These are phyloP conservation scores for Escallonia herrerae DNA, from an alignment of 129 eudicot species.

Conservation along the genomic window DNA sequence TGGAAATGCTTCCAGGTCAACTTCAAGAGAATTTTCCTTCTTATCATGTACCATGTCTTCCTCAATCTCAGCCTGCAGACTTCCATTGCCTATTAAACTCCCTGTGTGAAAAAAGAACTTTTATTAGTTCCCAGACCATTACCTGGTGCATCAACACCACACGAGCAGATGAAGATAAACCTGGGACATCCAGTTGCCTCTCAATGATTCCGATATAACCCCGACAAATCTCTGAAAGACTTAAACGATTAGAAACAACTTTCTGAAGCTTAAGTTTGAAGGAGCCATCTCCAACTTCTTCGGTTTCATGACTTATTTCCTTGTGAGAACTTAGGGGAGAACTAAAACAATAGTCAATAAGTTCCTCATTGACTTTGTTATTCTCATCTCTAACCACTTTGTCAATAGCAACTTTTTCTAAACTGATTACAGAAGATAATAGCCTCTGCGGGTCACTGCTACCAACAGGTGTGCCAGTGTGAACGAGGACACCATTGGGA, in stretches of 20 bases:
- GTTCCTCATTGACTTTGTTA: conserved; percentile 57
- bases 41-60: conserved; percentile 49
- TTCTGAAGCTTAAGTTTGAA: conserved; percentile 58
- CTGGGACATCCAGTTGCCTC: conserved; percentile 73
- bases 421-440: conserved; percentile 55
- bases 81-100: conserved; percentile 28
- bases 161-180: conserved; percentile 59
- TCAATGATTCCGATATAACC: conserved; percentile 68
- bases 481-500: conserved; percentile 83
- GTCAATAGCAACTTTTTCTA: conserved; percentile 81
- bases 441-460: conserved; percentile 21
- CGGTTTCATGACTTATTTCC: conserved; percentile 50
- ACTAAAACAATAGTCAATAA: conserved; percentile 51
- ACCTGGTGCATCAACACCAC: conserved; percentile 84
- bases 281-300: conserved; percentile 41
- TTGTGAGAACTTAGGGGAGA: conserved; percentile 60
- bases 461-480: conserved; percentile 65
- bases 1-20: conserved; percentile 72
- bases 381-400: conserved; percentile 68
- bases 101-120: conserved; percentile 71
- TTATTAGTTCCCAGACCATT: conserved; percentile 82
- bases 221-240: conserved; percentile 59
- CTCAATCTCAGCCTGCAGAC: conserved; percentile 25
- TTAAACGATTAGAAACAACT: conserved; percentile 42
- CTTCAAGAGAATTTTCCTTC: conserved; percentile 37